Conservation (phyloP, 768 basidiomycete species). For the Tulasnella sp. region DNA sequence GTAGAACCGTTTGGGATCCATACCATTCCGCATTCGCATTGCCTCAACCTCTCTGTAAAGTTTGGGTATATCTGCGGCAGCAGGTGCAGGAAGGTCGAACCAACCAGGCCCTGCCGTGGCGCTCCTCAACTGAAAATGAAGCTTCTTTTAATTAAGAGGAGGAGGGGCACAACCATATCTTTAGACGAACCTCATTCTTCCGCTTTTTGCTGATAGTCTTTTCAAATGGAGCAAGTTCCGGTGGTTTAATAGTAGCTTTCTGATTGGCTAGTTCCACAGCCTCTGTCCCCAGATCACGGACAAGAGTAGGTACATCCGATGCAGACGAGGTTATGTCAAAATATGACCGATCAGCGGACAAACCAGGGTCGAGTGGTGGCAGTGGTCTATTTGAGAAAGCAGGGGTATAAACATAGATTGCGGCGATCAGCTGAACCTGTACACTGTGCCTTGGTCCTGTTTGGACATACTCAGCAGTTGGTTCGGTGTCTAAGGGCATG, state of each 20-base stretch:
- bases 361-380: conserved; percentile 51
- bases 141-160: neutral
- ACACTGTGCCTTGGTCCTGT: conserved; percentile 15
- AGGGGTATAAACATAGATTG: neutral
- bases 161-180: neutral
- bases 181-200: conserved; percentile 47
- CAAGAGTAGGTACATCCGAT: conserved; percentile 31
- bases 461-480: conserved; percentile 17
- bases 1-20: conserved; percentile 89
- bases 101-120: conserved; percentile 68
- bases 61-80: conserved; percentile 63
- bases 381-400: conserved; percentile 22
- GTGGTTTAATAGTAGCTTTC: conserved; percentile 42
- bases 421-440: neutral
- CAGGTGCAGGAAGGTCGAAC: conserved; percentile 80
- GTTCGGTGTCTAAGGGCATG: neutral
- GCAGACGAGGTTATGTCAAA: conserved; percentile 25
- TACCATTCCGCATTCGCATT: conserved; percentile 67
- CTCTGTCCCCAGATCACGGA: conserved; percentile 46
- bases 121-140: conserved; percentile 41
- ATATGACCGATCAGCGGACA: conserved; percentile 44
- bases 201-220: conserved; percentile 59
- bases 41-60: conserved; percentile 80
- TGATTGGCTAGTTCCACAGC: conserved; percentile 43
- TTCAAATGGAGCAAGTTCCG: conserved; percentile 45